Percentiles rank a stretch among this genome's conserved stretches.
Conservation (phyloP, 179 eudicot species). For the Sideroxylon spinosum region DNA sequence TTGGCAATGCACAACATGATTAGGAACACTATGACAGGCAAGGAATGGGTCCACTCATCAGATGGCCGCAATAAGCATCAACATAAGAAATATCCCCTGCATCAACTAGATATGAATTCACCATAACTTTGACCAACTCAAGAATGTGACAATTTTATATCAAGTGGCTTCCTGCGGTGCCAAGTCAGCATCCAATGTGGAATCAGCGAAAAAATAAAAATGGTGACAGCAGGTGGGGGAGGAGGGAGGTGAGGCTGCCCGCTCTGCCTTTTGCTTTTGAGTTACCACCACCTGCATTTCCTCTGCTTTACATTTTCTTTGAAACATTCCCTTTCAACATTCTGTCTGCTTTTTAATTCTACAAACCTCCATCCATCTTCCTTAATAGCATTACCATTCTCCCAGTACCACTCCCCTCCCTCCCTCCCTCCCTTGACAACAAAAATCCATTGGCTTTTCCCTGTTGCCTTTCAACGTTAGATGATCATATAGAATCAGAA, state of each 20-base stretch:
- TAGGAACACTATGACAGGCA: slow-evolving; percentile 27
- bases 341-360: slow-evolving; percentile 27
- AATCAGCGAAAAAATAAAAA: slow-evolving; percentile 19
- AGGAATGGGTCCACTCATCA: slow-evolving; percentile 28
- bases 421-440: slow-evolving; percentile 23
- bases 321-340: slow-evolving; percentile 38
- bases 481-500: slow-evolving; percentile 35
- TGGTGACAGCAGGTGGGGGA: slow-evolving; percentile 25
- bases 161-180: slow-evolving; percentile 20
- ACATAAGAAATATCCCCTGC: neutral
- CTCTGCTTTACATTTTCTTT: slow-evolving; percentile 41
- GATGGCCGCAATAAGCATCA: slow-evolving; percentile 16
- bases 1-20: slow-evolving; percentile 38
- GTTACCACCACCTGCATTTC: slow-evolving; percentile 37
- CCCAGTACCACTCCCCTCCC: slow-evolving; percentile 18
- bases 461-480: slow-evolving; percentile 18
- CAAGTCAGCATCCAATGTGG: slow-evolving; percentile 41
- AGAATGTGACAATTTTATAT: slow-evolving; percentile 13
- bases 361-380: slow-evolving; percentile 27
- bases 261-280: slow-evolving; percentile 36
- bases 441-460: slow-evolving; percentile 10
- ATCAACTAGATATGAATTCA: slow-evolving; percentile 8
- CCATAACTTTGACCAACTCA: slow-evolving; percentile 7
- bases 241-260: slow-evolving; percentile 25
- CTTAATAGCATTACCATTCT: slow-evolving; percentile 22